Conservation (phyloP, 2,329 filamentous ascomycete species). For the Biscogniauxia sp. region DNA sequence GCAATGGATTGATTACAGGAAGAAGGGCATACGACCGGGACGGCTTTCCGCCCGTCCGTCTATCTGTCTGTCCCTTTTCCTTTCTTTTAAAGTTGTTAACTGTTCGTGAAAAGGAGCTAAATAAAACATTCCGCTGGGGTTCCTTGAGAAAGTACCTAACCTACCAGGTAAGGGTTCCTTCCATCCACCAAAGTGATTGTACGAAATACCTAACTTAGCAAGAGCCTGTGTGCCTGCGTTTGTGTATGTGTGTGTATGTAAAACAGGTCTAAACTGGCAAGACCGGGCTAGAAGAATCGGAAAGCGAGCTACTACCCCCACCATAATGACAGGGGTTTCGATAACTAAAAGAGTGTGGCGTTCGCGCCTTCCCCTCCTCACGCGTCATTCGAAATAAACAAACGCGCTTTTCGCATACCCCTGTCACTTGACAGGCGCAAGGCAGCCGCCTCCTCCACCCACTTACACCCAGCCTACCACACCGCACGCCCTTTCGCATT, state of each 20-base stretch:
- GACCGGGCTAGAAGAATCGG: background rate
- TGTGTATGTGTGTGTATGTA: background rate
- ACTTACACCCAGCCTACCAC: conserved; percentile 13
- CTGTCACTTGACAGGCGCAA: conserved; percentile 10
- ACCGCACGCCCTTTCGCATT: background rate
- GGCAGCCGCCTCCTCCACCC: background rate
- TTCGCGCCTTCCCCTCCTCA: conserved; percentile 11
- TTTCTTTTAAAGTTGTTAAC: no score
- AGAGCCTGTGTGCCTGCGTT: background rate
- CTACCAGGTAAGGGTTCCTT: no score
- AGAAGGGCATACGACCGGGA: no score
- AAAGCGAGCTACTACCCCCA: background rate
- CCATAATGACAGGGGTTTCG: background rate
- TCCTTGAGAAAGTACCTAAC: no score
- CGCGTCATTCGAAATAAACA: conserved; percentile 25
- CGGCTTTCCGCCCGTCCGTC: no score
- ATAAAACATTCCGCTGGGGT: no score
- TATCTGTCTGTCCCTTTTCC: no score
- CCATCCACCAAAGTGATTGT: no score
- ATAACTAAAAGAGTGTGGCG: conserved; percentile 10
- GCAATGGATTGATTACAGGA: no score
- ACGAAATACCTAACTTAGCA: no score
- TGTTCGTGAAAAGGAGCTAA: no score
- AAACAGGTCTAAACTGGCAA: background rate
- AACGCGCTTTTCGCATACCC: conserved; percentile 18